Conservation (phyloP, 2,329 filamentous ascomycete species). For the Fusarium virguliforme region DNA sequence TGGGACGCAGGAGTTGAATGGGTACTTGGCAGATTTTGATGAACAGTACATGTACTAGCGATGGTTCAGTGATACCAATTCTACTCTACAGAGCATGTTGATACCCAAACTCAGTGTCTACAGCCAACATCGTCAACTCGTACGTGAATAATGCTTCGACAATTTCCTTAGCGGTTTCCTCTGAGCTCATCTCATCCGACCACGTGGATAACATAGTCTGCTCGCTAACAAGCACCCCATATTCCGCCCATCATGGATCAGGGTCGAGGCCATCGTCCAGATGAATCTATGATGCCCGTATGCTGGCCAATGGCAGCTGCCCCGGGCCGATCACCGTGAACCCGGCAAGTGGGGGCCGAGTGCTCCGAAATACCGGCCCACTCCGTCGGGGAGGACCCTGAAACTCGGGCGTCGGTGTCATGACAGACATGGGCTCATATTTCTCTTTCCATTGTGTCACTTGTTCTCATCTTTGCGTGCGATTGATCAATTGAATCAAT, state of each 20-base stretch:
- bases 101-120: too few species aligned
- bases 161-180: neutral
- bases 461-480: too few species aligned
- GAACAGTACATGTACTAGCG: constrained; percentile 51
- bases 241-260: neutral
- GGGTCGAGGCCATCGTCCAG: neutral
- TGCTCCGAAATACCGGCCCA: constrained; percentile 28
- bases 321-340: constrained; percentile 32
- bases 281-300: constrained; percentile 1
- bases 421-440: constrained; percentile 11
- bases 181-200: neutral
- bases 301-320: constrained; percentile 24
- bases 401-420: constrained; percentile 14
- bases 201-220: constrained; percentile 1
- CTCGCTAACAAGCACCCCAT: neutral
- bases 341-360: constrained; percentile 22
- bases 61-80: constrained; percentile 1
- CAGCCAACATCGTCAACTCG: neutral
- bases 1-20: constrained; percentile 35
- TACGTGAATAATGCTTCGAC: neutral
- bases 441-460: too few species aligned
- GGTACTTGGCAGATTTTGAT: constrained; percentile 40
- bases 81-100: neutral
- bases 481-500: too few species aligned
- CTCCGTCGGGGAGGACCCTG: constrained; percentile 20